Conservation (phyloP, 1,284 basidiomycete genomes). For the Rhodotorula sp. region DNA sequence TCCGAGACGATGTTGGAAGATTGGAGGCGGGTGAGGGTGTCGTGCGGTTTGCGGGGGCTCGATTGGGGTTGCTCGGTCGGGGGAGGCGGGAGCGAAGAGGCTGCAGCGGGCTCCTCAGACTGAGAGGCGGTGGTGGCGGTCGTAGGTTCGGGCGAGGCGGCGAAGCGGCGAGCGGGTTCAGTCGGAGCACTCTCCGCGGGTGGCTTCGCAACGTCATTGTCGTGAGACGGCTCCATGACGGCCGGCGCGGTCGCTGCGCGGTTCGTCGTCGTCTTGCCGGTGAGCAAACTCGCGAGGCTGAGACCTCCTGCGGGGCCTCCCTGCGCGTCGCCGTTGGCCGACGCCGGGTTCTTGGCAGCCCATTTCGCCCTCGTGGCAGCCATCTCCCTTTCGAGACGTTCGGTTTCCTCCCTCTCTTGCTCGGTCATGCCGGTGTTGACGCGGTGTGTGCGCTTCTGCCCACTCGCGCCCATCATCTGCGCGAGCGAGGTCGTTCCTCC, state of each 20-base stretch:
- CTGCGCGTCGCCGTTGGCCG: not conserved
- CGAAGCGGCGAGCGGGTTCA: not conserved
- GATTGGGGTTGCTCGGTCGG: not conserved
- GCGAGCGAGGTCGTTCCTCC: constrained; percentile 22
- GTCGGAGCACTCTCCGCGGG: not conserved
- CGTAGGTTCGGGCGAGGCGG: not conserved
- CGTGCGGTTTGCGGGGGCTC: not conserved
- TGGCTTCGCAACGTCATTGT: not conserved
- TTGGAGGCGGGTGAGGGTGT: constrained; percentile 27
- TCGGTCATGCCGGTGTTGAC: constrained; percentile 29
- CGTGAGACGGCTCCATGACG: not conserved
- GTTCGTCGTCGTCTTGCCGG: not conserved
- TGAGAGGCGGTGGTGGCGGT: not conserved
- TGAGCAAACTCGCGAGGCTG: constrained; percentile 23
- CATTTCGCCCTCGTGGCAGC: constrained; percentile 23
- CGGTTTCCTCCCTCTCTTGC: constrained; percentile 32
- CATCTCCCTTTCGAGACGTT: constrained; percentile 36
- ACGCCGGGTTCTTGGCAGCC: constrained; percentile 13
- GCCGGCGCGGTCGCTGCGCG: constrained; percentile 1
- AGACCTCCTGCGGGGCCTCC: constrained; percentile 1
- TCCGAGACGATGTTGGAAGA: constrained; percentile 27
- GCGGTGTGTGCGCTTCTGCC: constrained; percentile 18
- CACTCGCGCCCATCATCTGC: constrained; percentile 37
- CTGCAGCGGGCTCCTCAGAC: no score
- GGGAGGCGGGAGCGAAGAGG: no score